Base-by-base conservation (phyloP, 2,329 filamentous ascomycete species). In the Fusarium armeniacum region DNA sequence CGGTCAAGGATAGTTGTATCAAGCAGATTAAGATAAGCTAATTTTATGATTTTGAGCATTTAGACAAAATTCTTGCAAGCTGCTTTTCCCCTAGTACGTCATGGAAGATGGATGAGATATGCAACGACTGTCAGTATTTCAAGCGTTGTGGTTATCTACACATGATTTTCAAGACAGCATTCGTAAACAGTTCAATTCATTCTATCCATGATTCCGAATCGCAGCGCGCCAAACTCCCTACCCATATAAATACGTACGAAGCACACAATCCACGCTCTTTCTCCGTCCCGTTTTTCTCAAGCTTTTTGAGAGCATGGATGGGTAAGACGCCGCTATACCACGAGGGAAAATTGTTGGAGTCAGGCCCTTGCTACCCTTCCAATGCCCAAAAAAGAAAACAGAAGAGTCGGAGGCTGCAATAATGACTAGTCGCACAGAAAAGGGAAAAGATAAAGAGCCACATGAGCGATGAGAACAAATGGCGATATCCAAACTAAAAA, bases 221-320 rank as follows among this genome's bases (percentile, higher is more conserved):
- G 45, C 49, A 73, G 52, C 58, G 52, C 72, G 70, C 72, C 56
- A 65, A 74, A 74, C 72, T 73, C 72, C 72, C 56, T 62, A 66
- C 54, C 72, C 65, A 65, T 61, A 60, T 69, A 68, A 71, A 54
- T 65, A 71, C 61, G 62, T 73, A 66, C 58, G 58, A 69, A 63
- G 60, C 58, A 57, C 46, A 65, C 44, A 51, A 62, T 32, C 50
- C 58, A 62, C 60, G 43, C 57, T 70, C 56, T 51, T 59, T 49
- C 67, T 50, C 44, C 46, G 47, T 59, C 47, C 45, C 43, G 38
- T 20, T 55, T 44, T 67, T 45, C 63, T 51, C 30, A 63, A 50
- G 50, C 41, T 58, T 28, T 44, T 33, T 40, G 45, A 43, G 46
- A 60, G 62, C 16, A 63, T 46, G 58, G 50, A 26, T 30, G 50